phyloP scores from a whole-genome alignment of 441 rosid species.

The Capsella rubella region DNA sequence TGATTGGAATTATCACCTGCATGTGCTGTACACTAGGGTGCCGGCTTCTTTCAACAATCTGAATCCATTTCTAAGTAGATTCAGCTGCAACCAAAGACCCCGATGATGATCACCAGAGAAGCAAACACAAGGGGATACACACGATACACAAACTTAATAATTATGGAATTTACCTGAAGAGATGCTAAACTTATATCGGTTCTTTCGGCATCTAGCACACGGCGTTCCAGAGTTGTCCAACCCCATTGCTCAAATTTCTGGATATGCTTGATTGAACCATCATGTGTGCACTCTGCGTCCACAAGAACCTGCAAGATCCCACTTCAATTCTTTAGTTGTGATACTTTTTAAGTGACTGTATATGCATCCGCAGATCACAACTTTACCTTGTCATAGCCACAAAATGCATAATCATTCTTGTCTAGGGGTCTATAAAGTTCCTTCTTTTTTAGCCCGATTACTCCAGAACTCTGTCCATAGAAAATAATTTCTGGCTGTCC shows the following conservation, averaged over 20 bases:
- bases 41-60: slow-evolving; percentile 82
- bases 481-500: slow-evolving; percentile 74
- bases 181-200: slow-evolving; percentile 64
- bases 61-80: slow-evolving; percentile 85
- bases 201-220: slow-evolving; percentile 85
- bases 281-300: slow-evolving; percentile 99
- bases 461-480: slow-evolving; percentile 78
- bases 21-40: slow-evolving; percentile 85
- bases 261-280: slow-evolving; percentile 86
- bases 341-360: neutral
- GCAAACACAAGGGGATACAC: slow-evolving; percentile 12
- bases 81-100: slow-evolving; percentile 57
- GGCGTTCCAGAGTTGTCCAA: slow-evolving; percentile 87
- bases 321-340: slow-evolving; percentile 1
- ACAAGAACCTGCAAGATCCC: slow-evolving; percentile 74
- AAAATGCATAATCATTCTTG: slow-evolving; percentile 45
- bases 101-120: slow-evolving; percentile 9
- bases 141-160: slow-evolving; percentile 2
- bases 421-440: slow-evolving; percentile 55
- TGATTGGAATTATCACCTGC: slow-evolving; percentile 63
- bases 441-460: slow-evolving; percentile 62
- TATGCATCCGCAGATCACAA: slow-evolving; percentile 1
- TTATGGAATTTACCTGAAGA: slow-evolving; percentile 68
- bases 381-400: slow-evolving; percentile 83
- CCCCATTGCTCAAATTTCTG: slow-evolving; percentile 97